Conservation (phyloP, 208 protist species). For the Spongospora subterranea region DNA sequence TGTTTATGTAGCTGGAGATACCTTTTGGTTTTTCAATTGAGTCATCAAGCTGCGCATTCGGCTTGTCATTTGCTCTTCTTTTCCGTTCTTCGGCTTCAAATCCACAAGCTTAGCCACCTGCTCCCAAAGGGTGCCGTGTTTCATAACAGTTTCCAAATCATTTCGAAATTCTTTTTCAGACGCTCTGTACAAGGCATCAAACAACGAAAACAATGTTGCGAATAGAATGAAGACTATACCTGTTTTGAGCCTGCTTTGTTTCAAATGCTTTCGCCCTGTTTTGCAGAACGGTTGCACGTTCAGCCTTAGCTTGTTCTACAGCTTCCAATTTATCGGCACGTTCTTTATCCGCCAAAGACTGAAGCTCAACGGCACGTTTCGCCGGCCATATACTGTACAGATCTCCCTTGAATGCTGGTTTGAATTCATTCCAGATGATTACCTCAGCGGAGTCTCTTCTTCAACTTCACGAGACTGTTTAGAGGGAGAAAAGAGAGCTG, state of each 20-base stretch:
- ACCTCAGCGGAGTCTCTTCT: constrained; percentile 19
- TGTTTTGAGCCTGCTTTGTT: background rate
- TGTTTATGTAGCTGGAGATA: too few relatives aligned
- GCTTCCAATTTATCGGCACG: background rate
- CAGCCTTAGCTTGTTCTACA: constrained; percentile 32
- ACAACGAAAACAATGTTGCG: background rate
- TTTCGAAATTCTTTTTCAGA: background rate
- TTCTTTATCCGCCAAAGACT: background rate
- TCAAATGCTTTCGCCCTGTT: background rate
- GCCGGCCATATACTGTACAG: background rate
- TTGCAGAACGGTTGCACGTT: background rate
- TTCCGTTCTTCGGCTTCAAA: constrained; percentile 10
- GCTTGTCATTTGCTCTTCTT: background rate
- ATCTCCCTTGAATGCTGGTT: background rate
- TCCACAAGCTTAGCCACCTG: constrained; percentile 49
- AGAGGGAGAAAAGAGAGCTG: background rate
- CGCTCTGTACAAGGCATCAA: background rate
- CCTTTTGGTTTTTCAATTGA: constrained; percentile 35
- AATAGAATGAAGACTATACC: background rate
- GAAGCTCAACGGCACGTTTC: background rate
- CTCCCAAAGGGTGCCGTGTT: constrained; percentile 42
- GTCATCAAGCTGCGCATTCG: constrained; percentile 10
- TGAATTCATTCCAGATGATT: background rate
- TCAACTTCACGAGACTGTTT: background rate
- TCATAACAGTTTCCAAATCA: constrained; percentile 27